Conservation (phyloP, 2,329 filamentous ascomycete species). For the Epichloe brachyelytri region DNA sequence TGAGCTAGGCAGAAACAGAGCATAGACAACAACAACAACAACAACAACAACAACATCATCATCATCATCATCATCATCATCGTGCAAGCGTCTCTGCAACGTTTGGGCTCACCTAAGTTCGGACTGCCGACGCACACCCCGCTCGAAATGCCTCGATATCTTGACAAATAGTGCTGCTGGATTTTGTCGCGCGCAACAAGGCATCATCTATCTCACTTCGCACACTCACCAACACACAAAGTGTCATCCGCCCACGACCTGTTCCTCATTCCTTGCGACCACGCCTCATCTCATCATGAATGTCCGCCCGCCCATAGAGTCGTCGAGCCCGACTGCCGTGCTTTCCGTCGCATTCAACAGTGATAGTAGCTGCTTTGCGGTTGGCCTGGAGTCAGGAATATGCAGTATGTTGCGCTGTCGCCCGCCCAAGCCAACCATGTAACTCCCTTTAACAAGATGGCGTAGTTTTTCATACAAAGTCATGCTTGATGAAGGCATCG, state of each 20-base stretch:
- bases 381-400: conserved; percentile 77
- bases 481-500: conserved; percentile 52
- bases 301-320: conserved; percentile 74
- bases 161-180: background rate
- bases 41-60: background rate
- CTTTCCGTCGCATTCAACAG: conserved; percentile 78
- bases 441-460: background rate
- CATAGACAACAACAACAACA: background rate
- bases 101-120: background rate
- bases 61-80: background rate
- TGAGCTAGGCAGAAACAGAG: background rate
- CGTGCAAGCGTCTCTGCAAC: background rate
- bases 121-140: background rate
- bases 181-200: background rate
- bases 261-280: background rate
- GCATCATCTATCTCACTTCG: background rate
- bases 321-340: conserved; percentile 58
- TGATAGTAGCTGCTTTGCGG: conserved; percentile 73
- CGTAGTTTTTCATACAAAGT: conserved; percentile 59
- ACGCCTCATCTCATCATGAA: conserved; percentile 53
- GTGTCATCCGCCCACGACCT: background rate
- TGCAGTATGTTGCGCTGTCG: conserved; percentile 46
- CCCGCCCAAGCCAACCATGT: background rate
- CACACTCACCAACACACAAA: background rate
- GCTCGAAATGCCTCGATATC: conserved; percentile 2